A percentile compares a stretch with the other conserved stretches of the same genome.
These are phyloP conservation scores for Berberis vulgaris DNA, from an alignment of 164 flowering plant genomes.

Conservation along the genomic window DNA sequence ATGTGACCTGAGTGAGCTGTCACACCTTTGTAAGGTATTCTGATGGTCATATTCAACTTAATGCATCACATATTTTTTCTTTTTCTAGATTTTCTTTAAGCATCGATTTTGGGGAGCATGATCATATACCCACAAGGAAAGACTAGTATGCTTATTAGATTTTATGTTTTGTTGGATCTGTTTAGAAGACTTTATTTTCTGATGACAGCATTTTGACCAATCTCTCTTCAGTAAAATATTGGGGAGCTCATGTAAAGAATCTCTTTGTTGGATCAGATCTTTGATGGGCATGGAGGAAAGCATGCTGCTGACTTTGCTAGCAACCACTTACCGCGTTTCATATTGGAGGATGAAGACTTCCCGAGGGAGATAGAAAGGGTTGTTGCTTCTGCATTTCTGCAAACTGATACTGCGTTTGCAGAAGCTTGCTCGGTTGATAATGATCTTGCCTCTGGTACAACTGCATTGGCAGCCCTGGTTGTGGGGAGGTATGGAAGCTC, in stretches of 20 bases:
- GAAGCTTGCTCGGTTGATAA: slow-evolving; percentile 71
- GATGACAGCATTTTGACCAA: background rate
- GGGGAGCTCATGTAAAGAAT: background rate
- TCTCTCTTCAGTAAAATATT: background rate
- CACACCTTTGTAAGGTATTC: no score
- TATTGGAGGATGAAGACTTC: slow-evolving; percentile 64
- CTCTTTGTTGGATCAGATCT: slow-evolving; percentile 38
- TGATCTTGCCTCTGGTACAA: slow-evolving; percentile 89
- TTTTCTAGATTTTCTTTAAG: no score
- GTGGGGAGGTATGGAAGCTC: slow-evolving; percentile 52
- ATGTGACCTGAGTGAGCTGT: no score
- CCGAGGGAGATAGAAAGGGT: slow-evolving; percentile 70
- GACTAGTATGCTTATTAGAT: no score
- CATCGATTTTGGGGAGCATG: no score
- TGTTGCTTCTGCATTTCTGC: slow-evolving; percentile 73
- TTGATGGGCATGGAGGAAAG: slow-evolving; percentile 98
- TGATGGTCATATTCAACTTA: no score
- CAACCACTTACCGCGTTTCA: slow-evolving; percentile 65
- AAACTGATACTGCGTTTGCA: slow-evolving; percentile 83
- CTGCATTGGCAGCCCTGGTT: slow-evolving; percentile 88
- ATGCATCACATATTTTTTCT: no score
- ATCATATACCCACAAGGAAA: no score
- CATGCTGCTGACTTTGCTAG: slow-evolving; percentile 95
- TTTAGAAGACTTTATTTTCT: background rate
- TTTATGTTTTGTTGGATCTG: no score